These are phyloP conservation scores for Termitomyces sp. DNA, from an alignment of 768 basidiomycete genomes.

Conservation along the genomic window DNA sequence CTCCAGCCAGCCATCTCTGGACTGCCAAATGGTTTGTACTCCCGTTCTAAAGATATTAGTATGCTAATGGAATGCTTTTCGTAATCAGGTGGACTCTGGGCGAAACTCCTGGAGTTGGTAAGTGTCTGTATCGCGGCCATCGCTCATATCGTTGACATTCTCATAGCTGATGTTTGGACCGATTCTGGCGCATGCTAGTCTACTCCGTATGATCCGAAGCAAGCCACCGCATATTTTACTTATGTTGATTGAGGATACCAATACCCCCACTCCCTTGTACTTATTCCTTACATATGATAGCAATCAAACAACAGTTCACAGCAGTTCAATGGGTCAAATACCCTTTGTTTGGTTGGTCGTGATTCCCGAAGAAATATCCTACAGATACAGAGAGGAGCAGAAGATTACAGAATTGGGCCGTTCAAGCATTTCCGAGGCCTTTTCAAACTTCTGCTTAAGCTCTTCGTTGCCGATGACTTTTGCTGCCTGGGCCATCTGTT, in stretches of 20 bases:
- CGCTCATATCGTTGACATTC: not conserved
- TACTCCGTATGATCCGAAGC: not conserved
- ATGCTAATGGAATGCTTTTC: not conserved
- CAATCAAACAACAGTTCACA: not conserved
- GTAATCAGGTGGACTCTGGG: constrained; percentile 46
- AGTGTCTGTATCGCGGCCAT: constrained; percentile 15
- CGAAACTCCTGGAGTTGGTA: constrained; percentile 54
- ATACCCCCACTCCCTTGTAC: not conserved
- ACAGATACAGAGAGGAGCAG: constrained; percentile 82
- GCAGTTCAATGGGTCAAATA: not conserved
- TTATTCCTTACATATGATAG: not conserved
- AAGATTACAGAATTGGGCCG: constrained; percentile 93
- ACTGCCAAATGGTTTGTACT: constrained; percentile 46
- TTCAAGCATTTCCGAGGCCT: constrained; percentile 89
- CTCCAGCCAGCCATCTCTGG: constrained; percentile 49
- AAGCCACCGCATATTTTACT: too few species aligned
- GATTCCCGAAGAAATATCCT: constrained; percentile 2
- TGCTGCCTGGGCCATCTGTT: constrained; percentile 94
- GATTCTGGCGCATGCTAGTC: constrained; percentile 44
- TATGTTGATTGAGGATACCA: not conserved
- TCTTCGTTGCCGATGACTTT: constrained; percentile 97
- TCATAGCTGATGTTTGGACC: constrained; percentile 51
- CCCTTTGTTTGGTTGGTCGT: not conserved
- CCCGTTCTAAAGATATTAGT: not conserved
- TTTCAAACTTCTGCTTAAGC: constrained; percentile 90